phyloP scores from a whole-genome alignment of 116 monocot species.

The Zostera marina region DNA sequence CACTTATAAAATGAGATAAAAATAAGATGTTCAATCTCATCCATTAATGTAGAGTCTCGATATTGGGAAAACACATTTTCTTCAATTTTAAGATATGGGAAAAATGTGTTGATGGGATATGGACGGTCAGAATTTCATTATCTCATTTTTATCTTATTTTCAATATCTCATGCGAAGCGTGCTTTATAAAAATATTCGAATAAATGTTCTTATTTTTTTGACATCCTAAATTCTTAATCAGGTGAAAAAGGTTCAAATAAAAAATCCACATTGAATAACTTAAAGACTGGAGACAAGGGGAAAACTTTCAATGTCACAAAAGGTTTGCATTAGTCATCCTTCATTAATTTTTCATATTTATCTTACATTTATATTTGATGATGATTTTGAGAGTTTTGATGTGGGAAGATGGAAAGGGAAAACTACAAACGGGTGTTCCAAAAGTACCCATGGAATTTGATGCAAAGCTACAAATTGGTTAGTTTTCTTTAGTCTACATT shows the following conservation, averaged over 20 bases:
- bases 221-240: no score
- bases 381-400: background rate
- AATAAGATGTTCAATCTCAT: no score
- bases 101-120: no score
- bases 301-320: constrained; percentile 11
- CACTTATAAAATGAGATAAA: no score
- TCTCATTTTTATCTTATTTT: no score
- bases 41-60: no score
- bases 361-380: background rate
- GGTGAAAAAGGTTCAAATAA: background rate
- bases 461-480: constrained; percentile 61
- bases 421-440: constrained; percentile 11
- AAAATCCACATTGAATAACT: constrained; percentile 7
- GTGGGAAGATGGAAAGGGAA: constrained; percentile 35
- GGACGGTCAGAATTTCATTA: no score
- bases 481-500: constrained; percentile 1
- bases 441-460: constrained; percentile 27
- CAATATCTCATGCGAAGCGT: no score
- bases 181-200: no score
- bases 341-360: background rate
- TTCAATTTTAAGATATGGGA: no score
- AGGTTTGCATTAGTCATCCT: constrained; percentile 5
- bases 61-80: no score
- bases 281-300: constrained; percentile 19
- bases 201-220: no score